Evolutionary conservation across 169 alveolate species (phyloP).

Genomic region (Plasmodium yoelii): DNA sequence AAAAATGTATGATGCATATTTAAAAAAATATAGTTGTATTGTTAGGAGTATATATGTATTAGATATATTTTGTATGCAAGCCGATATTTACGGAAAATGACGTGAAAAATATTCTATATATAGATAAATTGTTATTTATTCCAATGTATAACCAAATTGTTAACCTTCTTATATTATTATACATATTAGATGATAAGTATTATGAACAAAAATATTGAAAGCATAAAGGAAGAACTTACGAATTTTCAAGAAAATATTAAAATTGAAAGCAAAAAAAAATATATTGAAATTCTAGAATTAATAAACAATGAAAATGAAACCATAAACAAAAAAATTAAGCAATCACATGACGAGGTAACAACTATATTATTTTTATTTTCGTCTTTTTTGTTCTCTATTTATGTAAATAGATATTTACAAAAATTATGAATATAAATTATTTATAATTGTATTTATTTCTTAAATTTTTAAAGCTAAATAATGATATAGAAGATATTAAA

Average conservation of each 20-base stretch:
- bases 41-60: background rate
- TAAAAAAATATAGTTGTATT: background rate
- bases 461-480: conserved; percentile 25
- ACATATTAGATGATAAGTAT: conserved; percentile 44
- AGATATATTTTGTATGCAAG: background rate
- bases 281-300: conserved; percentile 62
- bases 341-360: conserved; percentile 28
- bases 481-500: conserved; percentile 27
- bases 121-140: background rate
- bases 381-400: background rate
- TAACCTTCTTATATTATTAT: too few species aligned
- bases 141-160: too few species aligned
- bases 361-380: conserved; percentile 2
- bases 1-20: conserved; percentile 31
- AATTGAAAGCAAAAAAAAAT: conserved; percentile 58
- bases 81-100: background rate
- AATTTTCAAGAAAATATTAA: conserved; percentile 56
- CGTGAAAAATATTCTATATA: background rate
- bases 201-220: conserved; percentile 56
- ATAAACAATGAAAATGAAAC: conserved; percentile 67
- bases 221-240: conserved; percentile 30
- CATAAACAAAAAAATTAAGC: conserved; percentile 42
- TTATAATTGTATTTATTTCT: conserved; percentile 1
- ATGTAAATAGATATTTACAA: background rate
- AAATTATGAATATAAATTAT: background rate